phyloP scores from a whole-genome alignment of 495 filamentous ascomycete species.

The Poronia punctata region DNA sequence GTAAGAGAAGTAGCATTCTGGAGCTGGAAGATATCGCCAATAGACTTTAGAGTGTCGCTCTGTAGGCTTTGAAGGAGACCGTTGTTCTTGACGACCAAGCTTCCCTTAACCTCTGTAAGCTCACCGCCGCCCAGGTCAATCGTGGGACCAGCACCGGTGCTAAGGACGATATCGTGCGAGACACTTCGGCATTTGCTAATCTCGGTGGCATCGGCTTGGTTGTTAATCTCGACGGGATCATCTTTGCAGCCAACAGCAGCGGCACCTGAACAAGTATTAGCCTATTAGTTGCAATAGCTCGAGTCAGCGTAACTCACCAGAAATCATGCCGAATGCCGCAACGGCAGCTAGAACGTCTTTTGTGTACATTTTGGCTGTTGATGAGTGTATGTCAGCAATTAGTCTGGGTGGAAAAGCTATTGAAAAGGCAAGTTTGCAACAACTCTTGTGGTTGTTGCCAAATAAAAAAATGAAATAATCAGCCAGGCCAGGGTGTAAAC shows the following conservation, averaged over 20 bases:
- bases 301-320: slow-evolving; percentile 49
- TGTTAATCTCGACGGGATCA: slow-evolving; percentile 52
- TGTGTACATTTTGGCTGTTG: slow-evolving; percentile 62
- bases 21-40: slow-evolving; percentile 61
- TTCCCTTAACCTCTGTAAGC: slow-evolving; percentile 55
- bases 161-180: slow-evolving; percentile 63
- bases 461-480: slow-evolving; percentile 1
- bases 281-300: neutral
- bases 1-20: slow-evolving; percentile 58
- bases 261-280: slow-evolving; percentile 14
- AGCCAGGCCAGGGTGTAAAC: slow-evolving; percentile 5
- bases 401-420: too few species aligned
- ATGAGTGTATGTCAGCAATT: slow-evolving; percentile 14
- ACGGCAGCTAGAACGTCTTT: slow-evolving; percentile 67
- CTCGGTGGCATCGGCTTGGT: slow-evolving; percentile 62
- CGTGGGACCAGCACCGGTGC: slow-evolving; percentile 38
- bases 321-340: slow-evolving; percentile 50
- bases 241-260: slow-evolving; percentile 37
- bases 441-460: neutral
- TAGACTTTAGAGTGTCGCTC: slow-evolving; percentile 37
- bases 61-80: slow-evolving; percentile 48
- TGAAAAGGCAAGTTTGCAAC: slow-evolving; percentile 10
- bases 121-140: slow-evolving; percentile 50
- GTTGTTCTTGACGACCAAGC: slow-evolving; percentile 55
- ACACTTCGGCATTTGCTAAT: slow-evolving; percentile 61